phyloP scores from a whole-genome alignment of 257 asterid species.

The Plantago major region DNA sequence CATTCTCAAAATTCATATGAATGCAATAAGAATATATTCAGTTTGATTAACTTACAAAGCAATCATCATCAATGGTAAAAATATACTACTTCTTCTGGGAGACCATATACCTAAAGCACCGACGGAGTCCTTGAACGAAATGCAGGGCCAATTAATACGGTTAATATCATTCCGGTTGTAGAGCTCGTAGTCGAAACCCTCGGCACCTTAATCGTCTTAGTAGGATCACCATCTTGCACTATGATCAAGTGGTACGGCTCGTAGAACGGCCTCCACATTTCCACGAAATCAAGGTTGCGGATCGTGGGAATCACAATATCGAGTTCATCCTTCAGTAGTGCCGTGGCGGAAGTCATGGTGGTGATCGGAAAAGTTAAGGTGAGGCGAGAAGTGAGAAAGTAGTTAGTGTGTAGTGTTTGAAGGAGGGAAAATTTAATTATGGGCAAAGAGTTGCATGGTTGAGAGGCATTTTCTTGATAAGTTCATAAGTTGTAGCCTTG shows the following conservation, averaged over 20 bases:
- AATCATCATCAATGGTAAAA: conserved; percentile 89
- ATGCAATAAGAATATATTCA: too few species aligned
- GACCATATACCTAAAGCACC: conserved; percentile 91
- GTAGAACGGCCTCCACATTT: conserved; percentile 92
- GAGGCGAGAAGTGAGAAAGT: too few species aligned
- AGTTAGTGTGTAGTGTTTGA: too few species aligned
- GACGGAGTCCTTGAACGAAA: conserved; percentile 92
- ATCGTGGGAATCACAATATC: conserved; percentile 92
- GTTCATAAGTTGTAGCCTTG: too few species aligned
- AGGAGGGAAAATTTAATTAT: too few species aligned
- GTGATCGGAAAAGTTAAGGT: too few species aligned
- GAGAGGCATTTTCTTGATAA: too few species aligned
- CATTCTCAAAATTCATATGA: neutral
- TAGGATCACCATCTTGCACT: conserved; percentile 90
- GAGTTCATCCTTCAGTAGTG: conserved; percentile 68
- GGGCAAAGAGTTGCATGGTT: too few species aligned
- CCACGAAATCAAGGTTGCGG: conserved; percentile 79
- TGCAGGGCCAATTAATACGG: conserved; percentile 77
- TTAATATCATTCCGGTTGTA: conserved; percentile 83
- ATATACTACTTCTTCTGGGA: conserved; percentile 97
- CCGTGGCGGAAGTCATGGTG: neutral
- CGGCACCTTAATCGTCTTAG: conserved; percentile 70
- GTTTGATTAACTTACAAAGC: conserved; percentile 53
- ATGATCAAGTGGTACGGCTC: conserved; percentile 82
- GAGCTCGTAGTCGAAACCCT: conserved; percentile 72